A percentile compares a stretch with the other conserved stretches of the same genome.
Evolutionary conservation across 371 early-diverging fungal genomes (phyloP).

Genomic region (Apophysomyces sp.): DNA sequence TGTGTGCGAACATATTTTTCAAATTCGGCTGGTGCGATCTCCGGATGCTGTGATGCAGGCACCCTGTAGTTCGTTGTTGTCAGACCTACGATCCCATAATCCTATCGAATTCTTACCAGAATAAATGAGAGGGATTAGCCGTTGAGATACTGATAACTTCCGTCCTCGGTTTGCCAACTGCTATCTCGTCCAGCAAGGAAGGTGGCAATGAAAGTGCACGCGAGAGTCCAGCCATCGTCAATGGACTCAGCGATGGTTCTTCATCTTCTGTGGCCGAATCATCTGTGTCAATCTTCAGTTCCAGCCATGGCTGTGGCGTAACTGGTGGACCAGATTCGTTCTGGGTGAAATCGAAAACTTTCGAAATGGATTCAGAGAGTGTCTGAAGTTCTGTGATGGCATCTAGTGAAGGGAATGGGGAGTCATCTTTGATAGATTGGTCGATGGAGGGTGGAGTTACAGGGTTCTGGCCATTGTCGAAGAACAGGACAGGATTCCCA

Average conservation of each 20-base stretch:
- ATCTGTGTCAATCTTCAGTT: not conserved
- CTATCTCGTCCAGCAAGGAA: conserved; percentile 14
- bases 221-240: conserved; percentile 18
- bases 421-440: not conserved
- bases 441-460: not conserved
- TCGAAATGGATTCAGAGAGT: not conserved
- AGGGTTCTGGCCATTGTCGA: not conserved
- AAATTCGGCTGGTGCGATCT: conserved; percentile 61
- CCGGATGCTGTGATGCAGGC: conserved; percentile 62
- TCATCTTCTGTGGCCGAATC: conserved; percentile 3
- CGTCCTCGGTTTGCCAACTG: conserved; percentile 16
- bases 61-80: conserved; percentile 31
- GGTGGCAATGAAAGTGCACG: conserved; percentile 28
- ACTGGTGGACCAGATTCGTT: not conserved
- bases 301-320: not conserved
- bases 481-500: not conserved
- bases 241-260: not conserved
- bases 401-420: not conserved
- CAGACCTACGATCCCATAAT: not conserved
- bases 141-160: conserved; percentile 46
- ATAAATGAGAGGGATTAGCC: conserved; percentile 47
- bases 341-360: not conserved
- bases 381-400: not conserved
- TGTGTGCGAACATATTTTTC: conserved; percentile 43
- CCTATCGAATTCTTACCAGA: conserved; percentile 34